These are phyloP conservation scores for Biscogniauxia sp. DNA, from an alignment of 2,329 filamentous ascomycete genomes.

Conservation along the genomic window DNA sequence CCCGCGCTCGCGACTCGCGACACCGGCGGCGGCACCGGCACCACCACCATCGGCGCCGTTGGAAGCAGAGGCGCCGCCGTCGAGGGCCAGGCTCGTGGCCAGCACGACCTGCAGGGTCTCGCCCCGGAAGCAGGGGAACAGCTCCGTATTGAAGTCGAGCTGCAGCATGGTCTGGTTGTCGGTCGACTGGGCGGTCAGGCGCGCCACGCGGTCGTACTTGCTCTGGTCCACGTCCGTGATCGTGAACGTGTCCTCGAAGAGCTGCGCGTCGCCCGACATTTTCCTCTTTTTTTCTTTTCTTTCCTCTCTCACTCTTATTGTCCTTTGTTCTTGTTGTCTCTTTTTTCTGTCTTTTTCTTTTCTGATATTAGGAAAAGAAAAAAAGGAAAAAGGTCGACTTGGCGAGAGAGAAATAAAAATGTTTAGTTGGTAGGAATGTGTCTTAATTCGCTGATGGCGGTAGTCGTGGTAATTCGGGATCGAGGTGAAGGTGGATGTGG, in stretches of 20 bases:
- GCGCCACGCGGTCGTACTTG: constrained; percentile 95
- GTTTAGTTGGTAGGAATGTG: too few species aligned
- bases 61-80: constrained; percentile 54
- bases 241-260: constrained; percentile 91
- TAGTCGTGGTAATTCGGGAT: too few species aligned
- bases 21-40: constrained; percentile 59
- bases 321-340: too few species aligned
- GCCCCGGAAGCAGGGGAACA: constrained; percentile 74
- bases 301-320: not conserved
- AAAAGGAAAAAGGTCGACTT: too few species aligned
- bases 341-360: too few species aligned
- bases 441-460: too few species aligned
- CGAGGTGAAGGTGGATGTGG: too few species aligned
- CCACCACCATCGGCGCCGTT: not conserved
- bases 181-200: constrained; percentile 72
- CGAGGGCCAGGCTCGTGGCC: constrained; percentile 80
- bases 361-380: too few species aligned
- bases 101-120: constrained; percentile 80
- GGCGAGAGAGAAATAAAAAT: too few species aligned
- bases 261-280: constrained; percentile 74
- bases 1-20: constrained; percentile 49
- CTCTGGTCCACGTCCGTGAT: constrained; percentile 75
- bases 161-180: constrained; percentile 75
- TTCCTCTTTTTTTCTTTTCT: not conserved
- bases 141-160: constrained; percentile 91